Percentiles rank a stretch among this genome's conserved stretches.
These are phyloP conservation scores for Amesomyces nigricolor DNA, from an alignment of 2,329 filamentous ascomycete genomes.

Conservation along the genomic window DNA sequence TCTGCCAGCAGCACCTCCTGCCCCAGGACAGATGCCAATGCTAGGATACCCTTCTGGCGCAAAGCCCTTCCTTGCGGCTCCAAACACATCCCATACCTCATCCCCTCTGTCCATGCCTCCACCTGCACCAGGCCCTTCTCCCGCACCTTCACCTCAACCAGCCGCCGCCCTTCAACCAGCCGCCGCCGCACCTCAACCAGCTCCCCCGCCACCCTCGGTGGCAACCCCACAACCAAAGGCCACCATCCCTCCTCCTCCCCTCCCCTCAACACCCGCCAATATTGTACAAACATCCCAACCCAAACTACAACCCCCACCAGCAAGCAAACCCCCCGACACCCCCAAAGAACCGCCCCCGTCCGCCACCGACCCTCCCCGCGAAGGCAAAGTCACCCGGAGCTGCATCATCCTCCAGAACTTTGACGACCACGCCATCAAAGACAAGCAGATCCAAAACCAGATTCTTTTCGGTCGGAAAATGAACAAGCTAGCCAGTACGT, in stretches of 20 bases:
- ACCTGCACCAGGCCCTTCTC: slow-evolving; percentile 3
- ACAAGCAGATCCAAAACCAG: slow-evolving; percentile 52
- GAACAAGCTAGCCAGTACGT: slow-evolving; percentile 51
- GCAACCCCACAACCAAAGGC: slow-evolving; percentile 1
- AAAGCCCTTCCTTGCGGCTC: slow-evolving; percentile 28
- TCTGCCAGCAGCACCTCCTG: slow-evolving; percentile 24
- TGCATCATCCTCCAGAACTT: slow-evolving; percentile 58
- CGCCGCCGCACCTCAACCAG: neutral
- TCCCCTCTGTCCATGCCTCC: slow-evolving; percentile 25
- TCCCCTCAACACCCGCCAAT: slow-evolving; percentile 6
- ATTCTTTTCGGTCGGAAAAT: slow-evolving; percentile 56
- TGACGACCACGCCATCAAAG: slow-evolving; percentile 49
- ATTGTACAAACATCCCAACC: slow-evolving; percentile 11
- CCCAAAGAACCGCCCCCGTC: slow-evolving; percentile 27
- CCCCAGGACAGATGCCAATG: slow-evolving; percentile 27
- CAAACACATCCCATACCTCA: slow-evolving; percentile 25
- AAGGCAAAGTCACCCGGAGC: slow-evolving; percentile 51
- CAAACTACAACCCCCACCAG: slow-evolving; percentile 15
- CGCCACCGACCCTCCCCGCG: slow-evolving; percentile 29
- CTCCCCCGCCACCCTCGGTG: neutral
- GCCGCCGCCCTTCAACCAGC: neutral
- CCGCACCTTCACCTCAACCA: neutral
- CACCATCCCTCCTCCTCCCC: slow-evolving; percentile 1
- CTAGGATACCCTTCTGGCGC: slow-evolving; percentile 22
- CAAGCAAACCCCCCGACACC: slow-evolving; percentile 22